Conservation (phyloP, 1,139 yeast species). For the Yamadazyma diddensiae region DNA sequence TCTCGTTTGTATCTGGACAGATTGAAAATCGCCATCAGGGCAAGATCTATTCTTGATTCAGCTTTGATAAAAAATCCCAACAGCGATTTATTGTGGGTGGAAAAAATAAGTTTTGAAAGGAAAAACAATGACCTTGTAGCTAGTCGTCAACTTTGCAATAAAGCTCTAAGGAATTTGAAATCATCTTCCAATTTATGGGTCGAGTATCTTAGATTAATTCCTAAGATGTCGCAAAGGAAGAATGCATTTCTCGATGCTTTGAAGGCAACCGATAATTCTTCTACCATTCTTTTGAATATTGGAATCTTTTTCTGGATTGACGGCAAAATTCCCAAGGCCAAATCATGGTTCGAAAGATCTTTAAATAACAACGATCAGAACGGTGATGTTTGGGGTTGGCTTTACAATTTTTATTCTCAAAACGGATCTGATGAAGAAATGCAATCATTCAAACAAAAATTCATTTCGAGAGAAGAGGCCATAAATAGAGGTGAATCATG, state of each 20-base stretch:
- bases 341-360: constrained; percentile 75
- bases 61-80: constrained; percentile 56
- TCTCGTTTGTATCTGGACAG: constrained; percentile 46
- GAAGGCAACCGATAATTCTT: constrained; percentile 58
- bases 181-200: constrained; percentile 62
- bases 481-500: constrained; percentile 63
- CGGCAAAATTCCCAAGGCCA: constrained; percentile 63
- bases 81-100: constrained; percentile 54
- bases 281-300: constrained; percentile 56
- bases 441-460: constrained; percentile 19
- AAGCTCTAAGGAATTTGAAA: constrained; percentile 62
- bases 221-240: constrained; percentile 57
- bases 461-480: constrained; percentile 31
- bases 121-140: constrained; percentile 47
- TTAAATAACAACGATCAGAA: constrained; percentile 44
- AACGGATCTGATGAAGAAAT: constrained; percentile 23
- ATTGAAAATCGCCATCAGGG: constrained; percentile 46
- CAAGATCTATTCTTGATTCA: constrained; percentile 71
- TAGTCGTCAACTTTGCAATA: constrained; percentile 55
- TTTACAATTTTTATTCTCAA: constrained; percentile 37
- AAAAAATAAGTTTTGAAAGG: constrained; percentile 58
- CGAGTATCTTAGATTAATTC: constrained; percentile 50
- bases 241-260: constrained; percentile 72
- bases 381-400: constrained; percentile 84
- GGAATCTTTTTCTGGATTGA: constrained; percentile 71